Base-by-base conservation (phyloP, 106 monocot genomes). In the Dioscorea dumetorum region DNA sequence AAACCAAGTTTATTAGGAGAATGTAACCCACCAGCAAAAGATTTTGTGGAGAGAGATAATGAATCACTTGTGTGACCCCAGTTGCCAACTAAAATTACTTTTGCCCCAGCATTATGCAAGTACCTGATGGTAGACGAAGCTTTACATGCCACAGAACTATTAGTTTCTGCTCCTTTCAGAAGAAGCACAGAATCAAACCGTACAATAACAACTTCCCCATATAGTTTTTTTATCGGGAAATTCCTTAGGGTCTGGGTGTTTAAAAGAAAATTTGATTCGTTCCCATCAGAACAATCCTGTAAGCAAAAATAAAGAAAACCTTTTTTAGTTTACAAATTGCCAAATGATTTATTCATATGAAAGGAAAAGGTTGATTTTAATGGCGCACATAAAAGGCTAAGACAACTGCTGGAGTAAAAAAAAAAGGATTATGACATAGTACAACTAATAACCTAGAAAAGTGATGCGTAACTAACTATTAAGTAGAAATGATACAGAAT, bases 81-180 rank as follows among this genome's bases (percentile, higher is more conserved):
- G 59, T 62, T 79, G 67, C 87, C 78, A 35, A 86, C 69, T 41
- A 95, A 49, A 61, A 91, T 32, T 57, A 95, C 65, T 72, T 84
- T 88, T 18, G 91, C 85, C 23, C 88, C 85, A 71, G 83, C 86
- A 70, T 68, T 71, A 57, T 84, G 41, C 60, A 95, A 73, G 70
- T 95, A 88, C 73, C 71, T 91, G 48, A 95, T 84, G 19, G 95
- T 95, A 56, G 62, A 83, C 56, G 91, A 35, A 19, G 95, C 67
- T 66, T 52, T 84, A 17, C 69, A 60, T 35, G 70, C 41, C 24
- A 60, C 79, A 24, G 67, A 18, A 68, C 33, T 71, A 33, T 62
- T 48, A 49, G 48, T 69, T 66, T 48, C 33, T 21, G 50, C 57
- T 63, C 60, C 33, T 53, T 77, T 64, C 18, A 78, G 61, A 59